These are phyloP conservation scores for Backusella luteola DNA, from an alignment of 192 early-diverging fungal species.

Conservation along the genomic window DNA sequence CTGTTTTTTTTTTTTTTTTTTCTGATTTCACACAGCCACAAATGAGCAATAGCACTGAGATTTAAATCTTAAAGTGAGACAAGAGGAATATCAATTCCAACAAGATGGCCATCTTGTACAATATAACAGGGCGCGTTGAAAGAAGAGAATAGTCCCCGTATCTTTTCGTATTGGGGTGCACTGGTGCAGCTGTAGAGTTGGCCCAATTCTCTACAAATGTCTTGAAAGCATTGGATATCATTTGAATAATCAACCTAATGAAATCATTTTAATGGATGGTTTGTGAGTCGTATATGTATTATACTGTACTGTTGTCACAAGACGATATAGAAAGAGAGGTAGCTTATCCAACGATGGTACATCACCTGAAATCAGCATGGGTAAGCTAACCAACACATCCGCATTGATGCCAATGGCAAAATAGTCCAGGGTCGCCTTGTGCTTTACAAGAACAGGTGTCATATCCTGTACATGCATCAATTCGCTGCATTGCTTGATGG, in stretches of 20 bases:
- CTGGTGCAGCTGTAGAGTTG: background rate
- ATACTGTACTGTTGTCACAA: background rate
- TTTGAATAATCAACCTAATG: background rate
- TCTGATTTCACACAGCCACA: background rate
- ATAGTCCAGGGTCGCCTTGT: background rate
- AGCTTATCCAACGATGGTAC: background rate
- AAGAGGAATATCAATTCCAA: background rate
- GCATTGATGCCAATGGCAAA: background rate
- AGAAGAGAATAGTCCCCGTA: background rate
- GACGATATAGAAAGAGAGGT: background rate
- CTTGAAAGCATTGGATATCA: conserved; percentile 10
- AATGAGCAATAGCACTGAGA: background rate
- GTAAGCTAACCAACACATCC: background rate
- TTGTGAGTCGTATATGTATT: background rate
- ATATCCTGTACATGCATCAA: background rate
- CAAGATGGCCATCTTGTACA: background rate
- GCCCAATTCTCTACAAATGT: background rate
- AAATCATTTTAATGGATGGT: background rate
- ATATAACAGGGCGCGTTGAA: background rate
- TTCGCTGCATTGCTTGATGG: background rate
- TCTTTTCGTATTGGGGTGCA: background rate
- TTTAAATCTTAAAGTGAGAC: background rate
- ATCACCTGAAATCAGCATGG: background rate
- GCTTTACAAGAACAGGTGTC: background rate
- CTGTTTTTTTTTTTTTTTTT: background rate